Conservation (phyloP, 2,329 filamentous ascomycete species). For the Fusarium sp. region DNA sequence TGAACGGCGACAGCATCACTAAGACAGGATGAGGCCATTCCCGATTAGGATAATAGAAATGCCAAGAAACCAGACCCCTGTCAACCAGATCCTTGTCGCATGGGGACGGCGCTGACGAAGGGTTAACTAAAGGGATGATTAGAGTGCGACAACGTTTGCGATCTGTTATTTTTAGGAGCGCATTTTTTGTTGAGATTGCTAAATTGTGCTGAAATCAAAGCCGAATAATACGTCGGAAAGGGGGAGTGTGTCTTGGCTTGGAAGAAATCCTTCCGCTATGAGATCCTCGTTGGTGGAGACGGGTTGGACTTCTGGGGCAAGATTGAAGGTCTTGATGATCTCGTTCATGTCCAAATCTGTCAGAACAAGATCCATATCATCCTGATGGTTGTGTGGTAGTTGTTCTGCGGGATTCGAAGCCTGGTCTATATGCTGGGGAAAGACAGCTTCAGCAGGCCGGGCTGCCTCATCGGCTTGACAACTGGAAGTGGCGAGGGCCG, state of each 20-base stretch:
- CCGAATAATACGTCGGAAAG: not conserved
- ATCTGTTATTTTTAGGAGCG: not conserved
- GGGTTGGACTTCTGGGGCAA: not conserved
- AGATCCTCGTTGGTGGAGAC: not conserved
- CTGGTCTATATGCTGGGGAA: too few species aligned
- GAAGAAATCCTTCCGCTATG: not conserved
- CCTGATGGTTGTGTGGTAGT: not conserved
- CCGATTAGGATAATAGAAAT: conserved; percentile 9
- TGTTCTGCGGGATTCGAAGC: accelerated
- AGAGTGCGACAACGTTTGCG: not conserved
- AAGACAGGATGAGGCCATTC: not conserved
- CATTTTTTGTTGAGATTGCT: not conserved
- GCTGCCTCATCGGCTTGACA: not conserved
- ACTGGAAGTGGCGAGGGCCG: not conserved
- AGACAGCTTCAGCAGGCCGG: too few species aligned
- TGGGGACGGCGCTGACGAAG: not conserved
- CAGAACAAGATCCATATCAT: not conserved
- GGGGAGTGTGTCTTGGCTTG: not conserved
- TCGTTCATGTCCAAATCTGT: conserved; percentile 5
- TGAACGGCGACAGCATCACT: not conserved
- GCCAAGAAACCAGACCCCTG: not conserved
- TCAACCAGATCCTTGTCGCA: not conserved
- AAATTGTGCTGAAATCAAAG: not conserved
- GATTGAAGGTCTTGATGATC: conserved; percentile 12
- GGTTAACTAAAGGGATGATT: not conserved